Evolutionary conservation across 148 eudicot species (phyloP).

Genomic region (Diospyros lotus): DNA sequence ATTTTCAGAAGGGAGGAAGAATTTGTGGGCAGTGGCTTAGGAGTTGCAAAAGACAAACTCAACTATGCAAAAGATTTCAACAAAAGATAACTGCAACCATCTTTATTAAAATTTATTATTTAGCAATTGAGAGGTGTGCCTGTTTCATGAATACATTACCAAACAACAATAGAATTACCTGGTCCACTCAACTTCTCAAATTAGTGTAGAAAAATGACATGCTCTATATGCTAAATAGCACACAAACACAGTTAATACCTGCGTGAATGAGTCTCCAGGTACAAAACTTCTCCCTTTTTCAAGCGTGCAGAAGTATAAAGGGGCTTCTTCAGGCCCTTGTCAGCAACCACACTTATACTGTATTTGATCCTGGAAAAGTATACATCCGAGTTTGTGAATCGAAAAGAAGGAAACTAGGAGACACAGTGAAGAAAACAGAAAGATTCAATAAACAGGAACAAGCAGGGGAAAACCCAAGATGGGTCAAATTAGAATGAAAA

Average conservation of each 20-base stretch:
- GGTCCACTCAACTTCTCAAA: neutral
- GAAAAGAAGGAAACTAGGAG: too few species aligned
- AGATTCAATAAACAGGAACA: too few species aligned
- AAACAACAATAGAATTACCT: neutral
- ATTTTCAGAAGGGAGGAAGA: too few species aligned
- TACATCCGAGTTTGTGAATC: too few species aligned
- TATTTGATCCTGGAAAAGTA: constrained; percentile 71
- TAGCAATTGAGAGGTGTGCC: neutral
- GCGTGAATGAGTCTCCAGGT: constrained; percentile 80
- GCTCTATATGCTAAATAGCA: too few species aligned
- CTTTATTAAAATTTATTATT: neutral
- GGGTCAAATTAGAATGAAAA: neutral
- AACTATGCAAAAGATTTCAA: neutral
- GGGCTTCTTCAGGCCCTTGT: constrained; percentile 91
- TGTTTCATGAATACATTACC: neutral
- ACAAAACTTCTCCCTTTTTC: constrained; percentile 97
- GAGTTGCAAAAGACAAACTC: neutral
- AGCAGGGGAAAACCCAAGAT: neutral
- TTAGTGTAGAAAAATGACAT: neutral
- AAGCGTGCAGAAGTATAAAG: constrained; percentile 87
- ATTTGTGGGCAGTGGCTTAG: too few species aligned
- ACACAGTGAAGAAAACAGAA: neutral
- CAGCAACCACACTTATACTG: constrained; percentile 88
- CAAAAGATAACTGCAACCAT: neutral
- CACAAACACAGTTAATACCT: constrained; percentile 39